Percentiles rank a stretch among this genome's conserved stretches.
These are phyloP conservation scores for Aspergillus transmontanensis DNA, from an alignment of 2,329 filamentous ascomycete genomes.

Conservation along the genomic window DNA sequence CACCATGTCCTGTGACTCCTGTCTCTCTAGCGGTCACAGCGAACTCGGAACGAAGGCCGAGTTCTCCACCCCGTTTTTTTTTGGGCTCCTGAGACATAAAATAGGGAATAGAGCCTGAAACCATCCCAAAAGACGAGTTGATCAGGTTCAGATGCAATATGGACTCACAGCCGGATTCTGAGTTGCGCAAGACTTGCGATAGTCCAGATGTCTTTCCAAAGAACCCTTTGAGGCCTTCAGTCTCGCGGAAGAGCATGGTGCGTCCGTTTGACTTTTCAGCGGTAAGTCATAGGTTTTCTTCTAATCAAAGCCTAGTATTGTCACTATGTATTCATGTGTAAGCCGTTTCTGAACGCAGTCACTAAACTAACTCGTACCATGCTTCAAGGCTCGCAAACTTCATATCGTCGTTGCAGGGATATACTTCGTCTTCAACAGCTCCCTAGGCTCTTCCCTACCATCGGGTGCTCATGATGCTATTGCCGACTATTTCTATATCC, in stretches of 20 bases:
- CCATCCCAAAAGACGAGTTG: not conserved
- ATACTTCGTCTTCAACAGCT: conserved; percentile 22
- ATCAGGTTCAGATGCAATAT: not conserved
- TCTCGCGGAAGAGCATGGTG: not conserved
- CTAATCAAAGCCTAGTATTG: not conserved
- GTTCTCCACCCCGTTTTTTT: not conserved
- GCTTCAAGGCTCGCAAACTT: conserved; percentile 10
- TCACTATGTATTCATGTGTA: not conserved
- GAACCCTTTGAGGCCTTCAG: not conserved
- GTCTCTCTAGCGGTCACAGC: not conserved
- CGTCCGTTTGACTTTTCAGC: not conserved
- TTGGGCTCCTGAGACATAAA: not conserved
- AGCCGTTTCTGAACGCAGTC: not conserved
- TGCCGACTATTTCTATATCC: conserved; percentile 16
- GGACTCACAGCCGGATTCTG: not conserved
- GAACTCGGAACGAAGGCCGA: not conserved
- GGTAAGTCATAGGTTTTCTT: not conserved
- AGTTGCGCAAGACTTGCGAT: not conserved
- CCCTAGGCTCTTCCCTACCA: conserved; percentile 23
- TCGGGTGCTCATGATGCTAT: conserved; percentile 20
- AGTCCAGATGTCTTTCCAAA: not conserved
- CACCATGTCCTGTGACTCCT: not conserved
- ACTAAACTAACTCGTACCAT: not conserved
- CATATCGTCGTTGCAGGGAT: conserved; percentile 20
- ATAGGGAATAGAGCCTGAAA: not conserved